Evolutionary conservation across 1,284 basidiomycete genomes (phyloP).

Genomic region (Rhodotorula sp.): DNA sequence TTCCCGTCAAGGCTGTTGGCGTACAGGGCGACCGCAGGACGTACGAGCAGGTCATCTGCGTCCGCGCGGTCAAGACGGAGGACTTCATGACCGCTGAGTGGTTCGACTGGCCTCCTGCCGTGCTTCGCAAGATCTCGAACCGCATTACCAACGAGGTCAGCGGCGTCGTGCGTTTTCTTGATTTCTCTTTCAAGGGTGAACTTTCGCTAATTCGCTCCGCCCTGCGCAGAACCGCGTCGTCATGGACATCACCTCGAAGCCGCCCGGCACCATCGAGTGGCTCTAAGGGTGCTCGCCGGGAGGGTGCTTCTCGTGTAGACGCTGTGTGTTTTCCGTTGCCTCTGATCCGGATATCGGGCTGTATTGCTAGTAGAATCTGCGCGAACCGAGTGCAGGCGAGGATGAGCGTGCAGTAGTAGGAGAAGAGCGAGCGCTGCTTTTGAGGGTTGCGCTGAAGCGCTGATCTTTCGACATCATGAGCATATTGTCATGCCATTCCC

Average conservation of each 20-base stretch:
- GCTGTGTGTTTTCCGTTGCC: not conserved
- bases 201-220: not conserved
- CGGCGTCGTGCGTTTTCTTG: conserved; percentile 45
- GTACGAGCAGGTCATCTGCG: conserved; percentile 92
- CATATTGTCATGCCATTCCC: too few species aligned
- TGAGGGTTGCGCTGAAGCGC: too few species aligned
- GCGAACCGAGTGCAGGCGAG: not conserved
- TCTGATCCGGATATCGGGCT: not conserved
- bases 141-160: conserved; percentile 96
- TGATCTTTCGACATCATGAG: too few species aligned
- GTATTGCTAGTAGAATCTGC: not conserved
- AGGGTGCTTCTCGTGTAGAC: conserved; percentile 1
- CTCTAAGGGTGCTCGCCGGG: too few species aligned
- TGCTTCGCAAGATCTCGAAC: conserved; percentile 88
- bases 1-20: conserved; percentile 96
- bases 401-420: too few species aligned
- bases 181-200: not conserved
- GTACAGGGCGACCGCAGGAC: conserved; percentile 97
- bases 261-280: conserved; percentile 7
- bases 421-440: not conserved
- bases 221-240: conserved; percentile 70
- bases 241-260: conserved; percentile 95
- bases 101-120: conserved; percentile 89
- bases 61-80: conserved; percentile 88
- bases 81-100: conserved; percentile 99